Evolutionary conservation across 106 monocot genomes (phyloP).

Genomic region (Gastrodia elata): DNA sequence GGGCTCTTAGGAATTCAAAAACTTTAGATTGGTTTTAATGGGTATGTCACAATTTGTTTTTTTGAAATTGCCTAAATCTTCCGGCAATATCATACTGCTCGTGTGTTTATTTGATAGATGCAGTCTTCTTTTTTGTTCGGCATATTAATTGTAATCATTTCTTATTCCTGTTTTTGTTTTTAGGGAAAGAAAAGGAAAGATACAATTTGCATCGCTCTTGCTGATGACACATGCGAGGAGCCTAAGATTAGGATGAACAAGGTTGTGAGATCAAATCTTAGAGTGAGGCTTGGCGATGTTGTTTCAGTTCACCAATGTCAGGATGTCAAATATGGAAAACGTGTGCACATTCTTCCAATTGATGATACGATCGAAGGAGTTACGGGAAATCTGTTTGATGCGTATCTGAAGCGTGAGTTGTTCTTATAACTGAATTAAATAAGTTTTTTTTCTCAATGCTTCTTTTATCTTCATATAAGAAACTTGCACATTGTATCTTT

Average conservation of each 20-base stretch:
- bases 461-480: not conserved
- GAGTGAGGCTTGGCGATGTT: constrained; percentile 80
- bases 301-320: constrained; percentile 81
- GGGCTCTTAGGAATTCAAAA: not conserved
- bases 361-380: constrained; percentile 81
- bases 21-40: not conserved
- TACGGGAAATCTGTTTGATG: constrained; percentile 76
- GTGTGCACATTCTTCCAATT: constrained; percentile 66
- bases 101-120: not conserved
- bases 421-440: not conserved
- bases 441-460: not conserved
- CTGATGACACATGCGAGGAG: constrained; percentile 78
- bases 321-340: constrained; percentile 83
- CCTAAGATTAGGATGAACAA: constrained; percentile 88
- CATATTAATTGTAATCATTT: not conserved
- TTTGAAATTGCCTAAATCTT: not conserved
- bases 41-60: not conserved
- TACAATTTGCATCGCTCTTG: constrained; percentile 81
- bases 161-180: not conserved
- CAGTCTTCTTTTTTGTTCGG: not conserved
- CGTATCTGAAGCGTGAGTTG: constrained; percentile 69
- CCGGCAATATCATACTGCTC: not conserved
- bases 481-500: not conserved
- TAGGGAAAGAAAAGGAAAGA: constrained; percentile 83
- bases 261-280: constrained; percentile 65